Evolutionary conservation across 257 asterid species (phyloP), one percentile per base, ranked within the genome.

Genomic region (Primulina huaijiensis): DNA sequence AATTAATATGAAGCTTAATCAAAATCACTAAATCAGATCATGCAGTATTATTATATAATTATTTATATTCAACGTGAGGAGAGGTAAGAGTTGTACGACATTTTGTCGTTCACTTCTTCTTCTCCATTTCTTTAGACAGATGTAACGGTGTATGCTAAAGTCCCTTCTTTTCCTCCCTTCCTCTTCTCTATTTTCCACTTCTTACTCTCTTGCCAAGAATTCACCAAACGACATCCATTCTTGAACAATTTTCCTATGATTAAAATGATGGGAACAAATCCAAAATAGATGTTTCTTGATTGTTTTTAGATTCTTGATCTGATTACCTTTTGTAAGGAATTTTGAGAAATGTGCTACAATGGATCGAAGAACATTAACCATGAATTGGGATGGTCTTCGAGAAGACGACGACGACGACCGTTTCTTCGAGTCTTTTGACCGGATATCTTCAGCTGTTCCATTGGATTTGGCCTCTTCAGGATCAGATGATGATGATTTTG

Each of bases 381-480:
- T 94, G 99, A 76, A 83, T 74, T 94, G 95, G 97, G 97, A 88
- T 20, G 88, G 88, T 5, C 81, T 89, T 7, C 85, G 82, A 6
- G 92, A 84, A 3, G 89, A 82, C 9, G 90, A 90, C 8, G 95
- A 89, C 11, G 98, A 94, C 29, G 95, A 90, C 46, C 81, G 57
- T 21, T 94, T 94, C 85, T 94, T 86, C 46, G 99, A 94, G 78
- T 62, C 96, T 27, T 43, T 27, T 1, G 79, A 79, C 0, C 76
- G 97, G 8, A 76, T 88, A 37, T 94, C 99, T 3, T 76, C 93
- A 0, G 95, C 77, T 6, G 81, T 67, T 27, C 78, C 96, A 1
- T 75, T 61, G 0, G 96, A 89, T 79, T 62, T 83, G 65, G 76
- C 57, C 9, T 81, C 85, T n/a, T 84, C 90, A 0, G 91, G 76